Evolutionary conservation across 2,329 filamentous ascomycete species (phyloP).

Genomic region (Colletotrichum viniferum): DNA sequence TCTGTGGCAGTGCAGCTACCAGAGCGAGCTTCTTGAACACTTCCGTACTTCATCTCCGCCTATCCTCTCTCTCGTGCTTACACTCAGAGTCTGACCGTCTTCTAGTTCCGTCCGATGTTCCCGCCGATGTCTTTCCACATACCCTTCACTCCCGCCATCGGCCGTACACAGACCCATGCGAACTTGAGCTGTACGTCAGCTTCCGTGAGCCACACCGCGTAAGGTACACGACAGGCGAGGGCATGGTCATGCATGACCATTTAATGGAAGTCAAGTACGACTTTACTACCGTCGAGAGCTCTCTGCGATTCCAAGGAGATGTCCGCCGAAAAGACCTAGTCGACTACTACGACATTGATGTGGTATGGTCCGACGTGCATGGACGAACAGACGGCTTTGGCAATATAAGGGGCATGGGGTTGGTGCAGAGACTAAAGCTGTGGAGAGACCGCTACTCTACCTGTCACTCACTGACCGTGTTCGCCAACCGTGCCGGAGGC

Average conservation of each 20-base stretch:
- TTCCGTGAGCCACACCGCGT: constrained; percentile 54
- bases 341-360: constrained; percentile 57
- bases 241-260: constrained; percentile 52
- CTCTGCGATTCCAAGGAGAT: constrained; percentile 54
- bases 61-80: not conserved
- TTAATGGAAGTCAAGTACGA: constrained; percentile 54
- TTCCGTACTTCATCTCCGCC: constrained; percentile 41
- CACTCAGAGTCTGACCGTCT: constrained; percentile 4
- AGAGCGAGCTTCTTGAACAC: constrained; percentile 56
- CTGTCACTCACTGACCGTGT: constrained; percentile 51
- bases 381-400: constrained; percentile 54
- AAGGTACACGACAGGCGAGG: constrained; percentile 51
- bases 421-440: constrained; percentile 56
- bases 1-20: constrained; percentile 59
- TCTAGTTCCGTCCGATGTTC: constrained; percentile 49
- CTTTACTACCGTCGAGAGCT: constrained; percentile 52
- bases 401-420: constrained; percentile 53
- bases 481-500: constrained; percentile 50
- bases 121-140: constrained; percentile 50
- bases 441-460: constrained; percentile 55
- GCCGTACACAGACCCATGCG: constrained; percentile 52
- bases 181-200: constrained; percentile 53
- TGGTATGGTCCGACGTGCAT: constrained; percentile 56
- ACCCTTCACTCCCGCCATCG: constrained; percentile 56
- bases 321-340: constrained; percentile 51